Conservation (phyloP, 2,329 filamentous ascomycete species). For the Fusarium incarnatum region DNA sequence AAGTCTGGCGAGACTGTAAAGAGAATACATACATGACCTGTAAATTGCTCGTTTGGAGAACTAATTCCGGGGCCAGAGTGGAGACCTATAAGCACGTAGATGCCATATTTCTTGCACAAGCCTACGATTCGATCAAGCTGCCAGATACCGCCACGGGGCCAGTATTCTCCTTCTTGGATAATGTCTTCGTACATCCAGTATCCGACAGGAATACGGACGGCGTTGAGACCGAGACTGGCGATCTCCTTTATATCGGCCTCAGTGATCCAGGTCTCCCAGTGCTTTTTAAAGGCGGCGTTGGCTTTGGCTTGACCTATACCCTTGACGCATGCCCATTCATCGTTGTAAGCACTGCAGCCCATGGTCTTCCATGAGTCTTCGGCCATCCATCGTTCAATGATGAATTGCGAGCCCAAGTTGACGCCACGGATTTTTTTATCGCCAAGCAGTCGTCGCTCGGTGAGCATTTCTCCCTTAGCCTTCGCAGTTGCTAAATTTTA, state of each 20-base stretch:
- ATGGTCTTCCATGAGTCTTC: slow-evolving; percentile 40
- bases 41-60: slow-evolving; percentile 42
- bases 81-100: slow-evolving; percentile 46
- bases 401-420: slow-evolving; percentile 46
- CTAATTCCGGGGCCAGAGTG: slow-evolving; percentile 43
- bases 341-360: slow-evolving; percentile 43
- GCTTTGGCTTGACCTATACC: slow-evolving; percentile 42
- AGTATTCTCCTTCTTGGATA: slow-evolving; percentile 37
- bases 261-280: slow-evolving; percentile 45
- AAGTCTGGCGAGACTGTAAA: rapidly evolving
- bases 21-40: slow-evolving; percentile 38
- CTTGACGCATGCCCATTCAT: slow-evolving; percentile 45
- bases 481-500: background rate
- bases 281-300: slow-evolving; percentile 39
- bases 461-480: background rate
- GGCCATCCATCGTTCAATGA: slow-evolving; percentile 46
- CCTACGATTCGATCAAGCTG: slow-evolving; percentile 46
- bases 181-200: slow-evolving; percentile 47
- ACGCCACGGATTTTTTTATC: slow-evolving; percentile 42
- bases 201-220: slow-evolving; percentile 45
- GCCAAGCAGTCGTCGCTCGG: slow-evolving; percentile 26
- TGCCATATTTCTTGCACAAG: slow-evolving; percentile 40
- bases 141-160: slow-evolving; percentile 40
- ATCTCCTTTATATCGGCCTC: slow-evolving; percentile 43
- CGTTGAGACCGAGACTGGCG: slow-evolving; percentile 39